A percentile compares a stretch with the other conserved stretches of the same genome.
Conservation (phyloP, 768 basidiomycete genomes). For the Termitomyces heimii region DNA sequence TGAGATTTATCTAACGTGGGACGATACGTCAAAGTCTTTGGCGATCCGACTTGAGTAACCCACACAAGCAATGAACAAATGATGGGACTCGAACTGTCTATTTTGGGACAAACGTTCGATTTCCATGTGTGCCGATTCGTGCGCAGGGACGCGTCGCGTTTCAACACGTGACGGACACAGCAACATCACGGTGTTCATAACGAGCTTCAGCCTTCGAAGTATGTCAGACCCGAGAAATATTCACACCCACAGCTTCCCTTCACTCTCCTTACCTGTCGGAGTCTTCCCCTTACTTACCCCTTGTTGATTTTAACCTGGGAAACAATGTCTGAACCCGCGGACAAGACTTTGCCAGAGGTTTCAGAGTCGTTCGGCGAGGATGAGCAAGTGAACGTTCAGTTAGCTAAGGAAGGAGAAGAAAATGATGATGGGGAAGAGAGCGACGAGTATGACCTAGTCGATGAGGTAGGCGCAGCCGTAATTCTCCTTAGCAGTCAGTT, state of each 20-base stretch:
- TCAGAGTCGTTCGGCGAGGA: slow-evolving; percentile 8
- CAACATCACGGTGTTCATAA: slow-evolving; percentile 13
- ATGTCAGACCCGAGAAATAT: slow-evolving; percentile 13
- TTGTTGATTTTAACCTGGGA: neutral
- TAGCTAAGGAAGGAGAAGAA: slow-evolving; percentile 2
- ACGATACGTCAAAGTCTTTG: neutral
- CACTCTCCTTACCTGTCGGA: slow-evolving; percentile 1
- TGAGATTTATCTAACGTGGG: neutral
- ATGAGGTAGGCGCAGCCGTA: slow-evolving; percentile 8
- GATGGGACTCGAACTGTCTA: neutral
- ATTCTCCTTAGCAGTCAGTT: neutral
- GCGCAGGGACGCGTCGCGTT: slow-evolving; percentile 9
- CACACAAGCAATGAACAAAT: neutral
- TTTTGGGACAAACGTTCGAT: slow-evolving; percentile 5
- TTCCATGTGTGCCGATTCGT: neutral
- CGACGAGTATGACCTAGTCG: slow-evolving; percentile 16
- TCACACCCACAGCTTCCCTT: slow-evolving; percentile 14
- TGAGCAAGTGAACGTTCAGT: slow-evolving; percentile 2
- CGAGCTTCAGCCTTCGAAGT: slow-evolving; percentile 8
- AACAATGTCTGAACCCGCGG: slow-evolving; percentile 14
- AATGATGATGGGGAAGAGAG: slow-evolving; percentile 17
- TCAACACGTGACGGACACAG: slow-evolving; percentile 11
- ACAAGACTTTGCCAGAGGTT: slow-evolving; percentile 9
- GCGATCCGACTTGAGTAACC: neutral
- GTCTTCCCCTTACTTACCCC: neutral